Evolutionary conservation across 805 yeast species (phyloP).

Genomic region (Yarrowia sp.): DNA sequence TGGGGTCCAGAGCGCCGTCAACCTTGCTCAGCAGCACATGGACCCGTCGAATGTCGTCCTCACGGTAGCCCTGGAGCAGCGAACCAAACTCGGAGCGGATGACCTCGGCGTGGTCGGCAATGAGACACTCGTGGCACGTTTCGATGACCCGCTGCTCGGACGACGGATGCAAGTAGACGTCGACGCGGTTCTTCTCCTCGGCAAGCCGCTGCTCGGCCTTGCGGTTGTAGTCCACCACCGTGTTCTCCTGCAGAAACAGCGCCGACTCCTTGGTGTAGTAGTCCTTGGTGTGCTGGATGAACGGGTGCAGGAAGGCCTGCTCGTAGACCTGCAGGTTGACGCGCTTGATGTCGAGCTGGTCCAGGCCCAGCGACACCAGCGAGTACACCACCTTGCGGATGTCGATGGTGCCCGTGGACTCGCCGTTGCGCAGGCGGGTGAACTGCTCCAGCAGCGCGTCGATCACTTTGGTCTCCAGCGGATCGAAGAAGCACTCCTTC

Average conservation of each 20-base stretch:
- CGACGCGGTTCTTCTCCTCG: constrained; percentile 79
- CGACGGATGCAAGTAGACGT: constrained; percentile 78
- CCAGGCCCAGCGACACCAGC: constrained; percentile 85
- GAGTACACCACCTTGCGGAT: constrained; percentile 78
- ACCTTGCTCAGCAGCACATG: constrained; percentile 73
- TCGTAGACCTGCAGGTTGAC: constrained; percentile 79
- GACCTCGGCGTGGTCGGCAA: constrained; percentile 70
- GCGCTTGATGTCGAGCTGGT: constrained; percentile 82
- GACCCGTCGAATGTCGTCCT: constrained; percentile 73
- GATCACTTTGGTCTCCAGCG: constrained; percentile 59
- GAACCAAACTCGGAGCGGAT: constrained; percentile 73
- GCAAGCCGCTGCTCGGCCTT: constrained; percentile 78
- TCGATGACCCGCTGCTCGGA: constrained; percentile 76
- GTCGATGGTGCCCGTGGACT: constrained; percentile 62
- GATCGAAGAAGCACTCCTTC: constrained; percentile 77
- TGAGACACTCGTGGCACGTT: constrained; percentile 70
- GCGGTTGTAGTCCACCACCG: constrained; percentile 86
- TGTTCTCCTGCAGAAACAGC: constrained; percentile 63
- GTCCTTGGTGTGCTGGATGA: constrained; percentile 54
- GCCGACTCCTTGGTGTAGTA: constrained; percentile 70
- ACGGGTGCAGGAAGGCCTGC: constrained; percentile 71
- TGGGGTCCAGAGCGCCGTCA: constrained; percentile 71
- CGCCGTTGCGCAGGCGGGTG: constrained; percentile 74
- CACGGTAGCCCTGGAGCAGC: constrained; percentile 70
- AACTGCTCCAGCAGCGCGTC: constrained; percentile 73